Conservation (phyloP, 768 basidiomycete genomes). For the Paxillus ammoniavirescens region DNA sequence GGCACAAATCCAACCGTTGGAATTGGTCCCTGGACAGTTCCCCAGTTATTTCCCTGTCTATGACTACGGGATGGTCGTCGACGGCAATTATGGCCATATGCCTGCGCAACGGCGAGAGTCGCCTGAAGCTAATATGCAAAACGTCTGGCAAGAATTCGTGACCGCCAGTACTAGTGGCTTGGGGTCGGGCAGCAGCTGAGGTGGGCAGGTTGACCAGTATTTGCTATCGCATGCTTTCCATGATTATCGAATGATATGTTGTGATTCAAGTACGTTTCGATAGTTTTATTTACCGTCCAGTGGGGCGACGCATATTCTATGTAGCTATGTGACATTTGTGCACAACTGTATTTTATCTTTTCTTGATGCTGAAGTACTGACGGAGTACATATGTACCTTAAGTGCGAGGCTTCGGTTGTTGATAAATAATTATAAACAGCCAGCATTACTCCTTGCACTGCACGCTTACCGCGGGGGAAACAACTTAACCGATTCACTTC, state of each 20-base stretch:
- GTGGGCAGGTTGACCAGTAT: neutral
- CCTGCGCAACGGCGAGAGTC: conserved; percentile 38
- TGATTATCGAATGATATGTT: conserved; percentile 6
- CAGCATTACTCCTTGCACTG: neutral
- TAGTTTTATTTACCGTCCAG: neutral
- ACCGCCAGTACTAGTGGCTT: conserved; percentile 21
- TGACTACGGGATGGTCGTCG: conserved; percentile 52
- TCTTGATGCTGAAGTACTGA: conserved; percentile 7
- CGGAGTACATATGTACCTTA: too few relatives aligned
- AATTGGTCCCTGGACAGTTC: conserved; percentile 38
- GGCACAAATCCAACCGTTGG: conserved; percentile 29
- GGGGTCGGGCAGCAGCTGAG: conserved; percentile 11
- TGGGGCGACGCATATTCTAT: conserved; percentile 9
- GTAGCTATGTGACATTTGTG: conserved; percentile 18
- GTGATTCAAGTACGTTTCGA: conserved; percentile 10
- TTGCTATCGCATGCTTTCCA: conserved; percentile 8
- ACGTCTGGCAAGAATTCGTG: conserved; percentile 67
- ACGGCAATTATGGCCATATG: conserved; percentile 34
- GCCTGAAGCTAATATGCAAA: conserved; percentile 60
- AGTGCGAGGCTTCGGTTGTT: neutral
- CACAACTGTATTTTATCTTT: conserved; percentile 14
- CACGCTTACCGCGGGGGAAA: too few relatives aligned
- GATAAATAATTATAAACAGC: conserved; percentile 25
- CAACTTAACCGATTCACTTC: neutral
- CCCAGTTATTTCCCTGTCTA: conserved; percentile 78